These are phyloP conservation scores for Phytophthora tubulina DNA, from an alignment of 352 stramenopile genomes.

Conservation along the genomic window DNA sequence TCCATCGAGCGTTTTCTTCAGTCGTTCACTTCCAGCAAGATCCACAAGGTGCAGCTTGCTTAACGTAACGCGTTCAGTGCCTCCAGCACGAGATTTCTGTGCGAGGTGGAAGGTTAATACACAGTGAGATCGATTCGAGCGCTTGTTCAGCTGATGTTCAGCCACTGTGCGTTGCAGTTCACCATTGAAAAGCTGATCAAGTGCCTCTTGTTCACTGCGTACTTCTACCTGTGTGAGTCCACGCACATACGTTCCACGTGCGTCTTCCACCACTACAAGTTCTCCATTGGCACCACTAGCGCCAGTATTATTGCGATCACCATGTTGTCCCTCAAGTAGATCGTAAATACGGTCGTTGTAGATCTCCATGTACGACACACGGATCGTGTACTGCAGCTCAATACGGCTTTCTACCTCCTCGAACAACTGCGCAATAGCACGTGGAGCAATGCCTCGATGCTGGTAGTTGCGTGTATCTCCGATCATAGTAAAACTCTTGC, in stretches of 20 bases:
- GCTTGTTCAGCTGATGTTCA: conserved; percentile 94
- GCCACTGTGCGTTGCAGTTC: conserved; percentile 94
- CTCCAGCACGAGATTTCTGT: conserved; percentile 82
- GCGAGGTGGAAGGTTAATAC: conserved; percentile 94
- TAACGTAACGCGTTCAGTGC: conserved; percentile 78
- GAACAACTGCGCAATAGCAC: conserved; percentile 90
- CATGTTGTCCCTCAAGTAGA: conserved; percentile 65
- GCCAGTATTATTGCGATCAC: conserved; percentile 17
- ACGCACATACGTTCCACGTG: conserved; percentile 83
- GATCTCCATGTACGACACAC: conserved; percentile 96
- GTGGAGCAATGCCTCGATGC: conserved; percentile 90
- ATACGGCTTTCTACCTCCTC: conserved; percentile 90
- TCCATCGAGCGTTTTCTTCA: conserved; percentile 94
- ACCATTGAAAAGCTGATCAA: conserved; percentile 93
- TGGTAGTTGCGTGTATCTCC: conserved; percentile 93
- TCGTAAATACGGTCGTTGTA: conserved; percentile 97
- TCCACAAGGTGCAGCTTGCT: conserved; percentile 96
- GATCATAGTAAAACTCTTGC: conserved; percentile 95
- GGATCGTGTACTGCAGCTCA: conserved; percentile 89
- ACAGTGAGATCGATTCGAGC: conserved; percentile 94
- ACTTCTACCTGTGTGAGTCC: conserved; percentile 90
- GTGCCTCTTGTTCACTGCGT: conserved; percentile 83
- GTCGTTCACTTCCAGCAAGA: conserved; percentile 94
- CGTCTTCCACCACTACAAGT: conserved; percentile 89
- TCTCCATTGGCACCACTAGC: conserved; percentile 48